Evolutionary conservation across 306 rosid genomes (phyloP), one percentile per base, ranked within the genome.

Genomic region (Pyrus bretschneideri): DNA sequence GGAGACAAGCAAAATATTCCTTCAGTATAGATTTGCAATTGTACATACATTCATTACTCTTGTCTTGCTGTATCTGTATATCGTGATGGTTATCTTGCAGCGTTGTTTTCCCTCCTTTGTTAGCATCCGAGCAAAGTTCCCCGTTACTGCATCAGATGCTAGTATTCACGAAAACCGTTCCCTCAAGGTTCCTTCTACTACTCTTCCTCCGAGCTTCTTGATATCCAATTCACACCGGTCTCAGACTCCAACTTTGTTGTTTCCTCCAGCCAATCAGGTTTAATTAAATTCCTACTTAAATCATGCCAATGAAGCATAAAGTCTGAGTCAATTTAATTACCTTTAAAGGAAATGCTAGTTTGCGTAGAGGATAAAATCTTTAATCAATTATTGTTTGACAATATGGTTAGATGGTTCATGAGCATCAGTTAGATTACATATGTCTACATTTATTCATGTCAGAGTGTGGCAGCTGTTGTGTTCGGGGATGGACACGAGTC

Each of bases 401-500:
- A 46, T 46, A 46, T 1, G 52, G 52, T 46, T 46, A 46, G 52
- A 46, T 46, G 52, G 4, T 13, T 13, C 18, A 62, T 6, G 59
- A 76, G 6, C 5, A 54, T 38, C 17, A 2, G 55, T 5, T 59
- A 44, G 3, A 25, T 46, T 72, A n/a, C 51, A 18, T 49, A 14
- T 49, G 8, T 72, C 22, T 42, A 19, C 25, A 19, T 46, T 54
- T 54, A 18, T 73, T 62, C 21, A 38, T 58, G 45, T 59, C 81
- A 82, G 86, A 73, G 74, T 29, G 86, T 79, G 63, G 85, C 77
- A 49, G 86, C 83, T 51, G 69, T 82, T 35, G 73, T 85, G 29
- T 76, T 79, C n/a, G 88, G 86, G 31, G 86, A 79, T 49, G 88
- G 80, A 44, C 61, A 79, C 11, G 81, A 61, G 25, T 64, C 88